Base-by-base conservation (phyloP, 2,329 filamentous ascomycete species). In the Hirsutella thompsonii region DNA sequence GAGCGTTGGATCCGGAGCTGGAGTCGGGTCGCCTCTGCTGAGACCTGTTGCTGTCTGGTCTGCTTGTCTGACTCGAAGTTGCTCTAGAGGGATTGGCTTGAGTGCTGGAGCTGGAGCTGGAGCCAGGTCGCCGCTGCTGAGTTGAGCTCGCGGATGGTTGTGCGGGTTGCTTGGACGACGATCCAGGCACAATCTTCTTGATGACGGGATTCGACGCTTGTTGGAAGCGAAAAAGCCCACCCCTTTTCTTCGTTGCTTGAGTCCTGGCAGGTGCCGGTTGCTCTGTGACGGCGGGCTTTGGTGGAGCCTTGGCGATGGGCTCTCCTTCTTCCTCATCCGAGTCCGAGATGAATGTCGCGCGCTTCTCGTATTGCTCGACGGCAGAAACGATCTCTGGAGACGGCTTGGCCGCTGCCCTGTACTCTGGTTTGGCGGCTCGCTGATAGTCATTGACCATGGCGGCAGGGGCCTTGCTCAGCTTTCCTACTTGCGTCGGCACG, bases 381-480 rank as follows among this genome's bases (percentile, higher is more conserved):
- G 45, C 52, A 2, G 51, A 48, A 3, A 48, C 40, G 2, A 48
- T 43, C 26, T 48, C 45, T 2, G 47, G 39, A 3, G 23, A 11
- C 23, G 43, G 49, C 33, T 51, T 55, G 13, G 49, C 45, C 2
- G 45, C 40, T 13, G 55, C 50, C 23, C 54, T 52, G 23, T 55
- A 58, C 8, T 48, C 44, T 4, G 62, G 64, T 37, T 67, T 55
- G 41, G 62, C 51, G 11, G 65, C 64, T 36, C 68, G 67, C 21
- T 67, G 62, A 37, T 69, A 62, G 39, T 76, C 72, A 38, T 69
- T 62, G 5, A 74, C 52, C 73, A 79, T 74, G 39, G 64, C 65
- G 2, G 59, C 51, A 6, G 76, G 76, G 0, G 76, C 73, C 36
- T 59, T 62, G 18, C 44, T 56, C 35, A 79, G 63, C 48, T 64